Evolutionary conservation across 352 stramenopile species (phyloP).

Genomic region (Phytophthora sp.): DNA sequence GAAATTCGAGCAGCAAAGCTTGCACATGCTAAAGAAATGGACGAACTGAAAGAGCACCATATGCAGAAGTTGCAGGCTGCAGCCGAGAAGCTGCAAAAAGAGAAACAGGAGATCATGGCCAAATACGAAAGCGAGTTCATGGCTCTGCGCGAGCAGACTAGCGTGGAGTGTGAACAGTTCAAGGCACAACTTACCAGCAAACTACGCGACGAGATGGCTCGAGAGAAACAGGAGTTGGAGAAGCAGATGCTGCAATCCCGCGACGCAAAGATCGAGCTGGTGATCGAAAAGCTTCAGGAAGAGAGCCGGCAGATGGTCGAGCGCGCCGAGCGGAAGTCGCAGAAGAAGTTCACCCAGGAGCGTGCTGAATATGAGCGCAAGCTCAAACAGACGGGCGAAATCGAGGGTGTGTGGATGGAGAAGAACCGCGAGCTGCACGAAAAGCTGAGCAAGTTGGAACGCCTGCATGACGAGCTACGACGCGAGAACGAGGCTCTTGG

Average conservation of each 20-base stretch:
- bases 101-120: conserved; percentile 69
- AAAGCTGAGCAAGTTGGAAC: conserved; percentile 61
- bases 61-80: conserved; percentile 38
- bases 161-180: conserved; percentile 70
- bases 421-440: conserved; percentile 84
- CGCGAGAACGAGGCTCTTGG: conserved; percentile 54
- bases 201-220: conserved; percentile 59
- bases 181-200: conserved; percentile 58
- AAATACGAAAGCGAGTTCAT: conserved; percentile 70
- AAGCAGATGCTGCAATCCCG: conserved; percentile 73
- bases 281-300: conserved; percentile 82
- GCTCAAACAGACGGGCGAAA: conserved; percentile 76
- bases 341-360: conserved; percentile 64
- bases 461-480: conserved; percentile 48
- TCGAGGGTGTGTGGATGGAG: conserved; percentile 87
- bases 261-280: conserved; percentile 82
- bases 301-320: conserved; percentile 67
- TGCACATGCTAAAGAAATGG: conserved; percentile 62
- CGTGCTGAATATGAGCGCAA: conserved; percentile 73
- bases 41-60: conserved; percentile 62
- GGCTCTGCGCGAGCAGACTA: conserved; percentile 58
- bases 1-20: conserved; percentile 60
- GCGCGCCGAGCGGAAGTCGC: conserved; percentile 49
- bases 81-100: conserved; percentile 51
- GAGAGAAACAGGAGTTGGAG: conserved; percentile 67